Evolutionary conservation across 208 protist genomes (phyloP).

Genomic region (Entamoeba invadens): DNA sequence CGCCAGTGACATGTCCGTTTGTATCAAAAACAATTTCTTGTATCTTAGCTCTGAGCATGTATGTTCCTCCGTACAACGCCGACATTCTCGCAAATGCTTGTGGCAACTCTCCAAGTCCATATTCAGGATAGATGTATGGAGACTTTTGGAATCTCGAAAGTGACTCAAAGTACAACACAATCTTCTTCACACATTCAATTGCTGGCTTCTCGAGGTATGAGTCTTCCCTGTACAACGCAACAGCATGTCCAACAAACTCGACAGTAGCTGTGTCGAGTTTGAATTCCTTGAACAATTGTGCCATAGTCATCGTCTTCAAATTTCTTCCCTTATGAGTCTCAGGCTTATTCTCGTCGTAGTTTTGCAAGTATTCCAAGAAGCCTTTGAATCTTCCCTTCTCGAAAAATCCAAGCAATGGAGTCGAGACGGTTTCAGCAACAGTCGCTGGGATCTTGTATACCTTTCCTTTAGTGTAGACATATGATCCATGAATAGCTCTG

Average conservation of each 20-base stretch:
- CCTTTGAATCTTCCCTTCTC: constrained; percentile 26
- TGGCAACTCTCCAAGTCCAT: constrained; percentile 94
- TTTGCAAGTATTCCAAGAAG: not conserved
- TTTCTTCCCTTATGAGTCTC: constrained; percentile 23
- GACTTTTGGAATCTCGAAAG: constrained; percentile 66
- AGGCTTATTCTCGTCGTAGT: not conserved
- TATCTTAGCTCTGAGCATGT: constrained; percentile 90
- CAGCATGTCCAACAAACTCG: constrained; percentile 89
- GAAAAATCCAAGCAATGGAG: constrained; percentile 63
- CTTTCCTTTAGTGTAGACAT: constrained; percentile 73
- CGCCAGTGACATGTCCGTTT: constrained; percentile 61
- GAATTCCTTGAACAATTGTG: constrained; percentile 77
- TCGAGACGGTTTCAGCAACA: constrained; percentile 73
- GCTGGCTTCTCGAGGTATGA: constrained; percentile 54
- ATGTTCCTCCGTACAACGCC: constrained; percentile 82
- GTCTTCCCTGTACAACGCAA: constrained; percentile 58
- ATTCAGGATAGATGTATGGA: constrained; percentile 96
- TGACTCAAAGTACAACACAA: constrained; percentile 82
- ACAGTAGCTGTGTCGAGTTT: constrained; percentile 69
- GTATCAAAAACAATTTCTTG: constrained; percentile 79
- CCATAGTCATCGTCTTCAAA: constrained; percentile 61
- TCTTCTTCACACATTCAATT: constrained; percentile 64
- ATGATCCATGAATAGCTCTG: constrained; percentile 81
- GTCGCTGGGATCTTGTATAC: constrained; percentile 86
- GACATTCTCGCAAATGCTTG: constrained; percentile 79